Percentiles rank a stretch among this genome's conserved stretches.
phyloP scores from a whole-genome alignment of 1,284 basidiomycete genomes.

The Coriolopsis trogii region DNA sequence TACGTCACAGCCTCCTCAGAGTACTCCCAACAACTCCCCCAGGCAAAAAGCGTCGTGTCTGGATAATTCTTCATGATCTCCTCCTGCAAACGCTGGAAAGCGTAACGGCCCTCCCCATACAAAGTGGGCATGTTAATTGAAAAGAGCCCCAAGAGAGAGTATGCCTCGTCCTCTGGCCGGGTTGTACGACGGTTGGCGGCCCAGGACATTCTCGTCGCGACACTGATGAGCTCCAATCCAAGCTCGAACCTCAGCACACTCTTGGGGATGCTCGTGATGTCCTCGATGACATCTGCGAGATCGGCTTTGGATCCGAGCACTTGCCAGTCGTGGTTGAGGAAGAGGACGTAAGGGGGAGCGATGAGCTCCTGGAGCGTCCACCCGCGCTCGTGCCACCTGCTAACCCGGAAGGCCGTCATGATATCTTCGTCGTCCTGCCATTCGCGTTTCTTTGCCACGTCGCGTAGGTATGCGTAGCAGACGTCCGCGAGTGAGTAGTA shows the following conservation, averaged over 20 bases:
- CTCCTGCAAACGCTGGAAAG: background rate
- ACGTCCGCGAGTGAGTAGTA: background rate
- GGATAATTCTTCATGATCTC: background rate
- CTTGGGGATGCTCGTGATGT: background rate
- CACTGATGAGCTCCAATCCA: background rate
- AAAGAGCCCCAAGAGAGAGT: conserved; percentile 1
- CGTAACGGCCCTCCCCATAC: background rate
- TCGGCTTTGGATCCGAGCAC: background rate
- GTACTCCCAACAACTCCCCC: no score
- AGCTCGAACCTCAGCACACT: background rate
- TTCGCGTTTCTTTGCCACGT: background rate
- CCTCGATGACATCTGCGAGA: background rate
- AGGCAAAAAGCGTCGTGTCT: background rate
- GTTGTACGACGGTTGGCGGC: background rate
- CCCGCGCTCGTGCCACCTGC: background rate
- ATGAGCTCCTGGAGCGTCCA: conserved; percentile 8
- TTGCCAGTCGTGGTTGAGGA: background rate
- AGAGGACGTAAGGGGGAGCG: background rate
- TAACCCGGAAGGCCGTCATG: background rate
- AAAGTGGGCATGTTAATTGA: background rate
- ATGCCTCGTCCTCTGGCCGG: conserved; percentile 1
- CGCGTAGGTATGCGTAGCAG: conserved; percentile 7
- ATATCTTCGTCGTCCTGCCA: background rate
- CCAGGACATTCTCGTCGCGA: conserved; percentile 1
- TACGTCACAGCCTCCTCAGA: no score